Evolutionary conservation across 306 rosid genomes (phyloP).

Genomic region (Medicago lupulina): DNA sequence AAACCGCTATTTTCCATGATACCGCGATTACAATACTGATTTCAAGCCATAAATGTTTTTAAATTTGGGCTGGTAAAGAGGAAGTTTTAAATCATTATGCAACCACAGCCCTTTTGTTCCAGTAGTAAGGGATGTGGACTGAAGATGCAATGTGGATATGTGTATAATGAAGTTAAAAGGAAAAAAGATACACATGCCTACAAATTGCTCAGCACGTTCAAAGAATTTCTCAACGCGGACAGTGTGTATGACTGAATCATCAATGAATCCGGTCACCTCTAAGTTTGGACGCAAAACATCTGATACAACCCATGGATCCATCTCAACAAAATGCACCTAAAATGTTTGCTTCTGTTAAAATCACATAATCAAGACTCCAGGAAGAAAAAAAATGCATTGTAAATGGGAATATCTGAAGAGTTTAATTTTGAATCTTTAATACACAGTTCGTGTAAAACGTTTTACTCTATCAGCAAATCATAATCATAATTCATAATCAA

Average conservation of each 20-base stretch:
- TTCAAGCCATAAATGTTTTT: background rate
- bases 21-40: background rate
- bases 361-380: too few relatives aligned
- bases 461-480: too few relatives aligned
- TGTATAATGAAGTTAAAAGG: conserved; percentile 32
- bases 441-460: too few relatives aligned
- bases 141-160: background rate
- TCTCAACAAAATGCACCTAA: conserved; percentile 95
- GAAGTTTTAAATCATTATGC: background rate
- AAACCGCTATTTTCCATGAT: background rate
- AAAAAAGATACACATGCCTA: conserved; percentile 55
- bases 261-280: conserved; percentile 85
- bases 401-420: too few relatives aligned
- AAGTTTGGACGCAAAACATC: conserved; percentile 84
- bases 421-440: too few relatives aligned
- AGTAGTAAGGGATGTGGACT: background rate
- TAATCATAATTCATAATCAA: too few relatives aligned
- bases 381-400: too few relatives aligned
- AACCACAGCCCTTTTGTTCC: too few relatives aligned
- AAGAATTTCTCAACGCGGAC: conserved; percentile 84
- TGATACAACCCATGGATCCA: conserved; percentile 98
- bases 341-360: conserved; percentile 21
- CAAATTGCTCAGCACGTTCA: conserved; percentile 74
- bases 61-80: background rate
- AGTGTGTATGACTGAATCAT: conserved; percentile 78